Evolutionary conservation across 2,329 filamentous ascomycete species (phyloP), one percentile per base, ranked within the genome.

Genomic region (Calonectria hawksworthii): DNA sequence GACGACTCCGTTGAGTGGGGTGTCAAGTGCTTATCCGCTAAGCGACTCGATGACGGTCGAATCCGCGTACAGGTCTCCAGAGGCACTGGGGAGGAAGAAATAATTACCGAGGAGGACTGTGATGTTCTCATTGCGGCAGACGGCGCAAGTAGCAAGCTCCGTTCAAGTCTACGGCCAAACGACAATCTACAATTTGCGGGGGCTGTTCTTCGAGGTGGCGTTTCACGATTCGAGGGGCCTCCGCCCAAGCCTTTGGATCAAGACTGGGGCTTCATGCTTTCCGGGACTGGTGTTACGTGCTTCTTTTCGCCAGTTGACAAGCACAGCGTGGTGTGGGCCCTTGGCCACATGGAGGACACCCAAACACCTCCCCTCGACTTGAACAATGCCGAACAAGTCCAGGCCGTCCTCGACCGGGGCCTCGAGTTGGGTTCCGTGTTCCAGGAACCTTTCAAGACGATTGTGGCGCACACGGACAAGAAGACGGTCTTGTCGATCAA

Each of bases 91-190:
- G 68, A 70, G 9, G 28, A 32, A 1, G 56, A 72, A 34, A 70
- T 26, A 2, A 16, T 71, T 4, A 76, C 73, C 4, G 71, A 79
- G 18, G 70, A 76, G 30, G 75, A 81, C 2, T 87, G 86, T 56
- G 87, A 89, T 73, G 21, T 89, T 0, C 82, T 89, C 10, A 81
- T 89, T 44, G 87, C 83, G 0, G 87, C 88, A 0, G 88, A 89
- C 73, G 88, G 88, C 0, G 83, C 86, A 0, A 83, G 79, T 23
- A 88, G 86, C 75, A 87, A 84, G 71, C 80, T 89, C 3, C 80
- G 88, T 41, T 77, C 79, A 16, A 74, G 51, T 11, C 74, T 89
- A 7, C 81, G 87, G 23, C 87, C 87, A 11, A 73, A 83, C 9
- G 86, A 89, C 68, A 78, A 68, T 1, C 81, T 89, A 2, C 44